Base-by-base conservation (phyloP, 768 basidiomycete species). In the Tylopilus subfusipes region DNA sequence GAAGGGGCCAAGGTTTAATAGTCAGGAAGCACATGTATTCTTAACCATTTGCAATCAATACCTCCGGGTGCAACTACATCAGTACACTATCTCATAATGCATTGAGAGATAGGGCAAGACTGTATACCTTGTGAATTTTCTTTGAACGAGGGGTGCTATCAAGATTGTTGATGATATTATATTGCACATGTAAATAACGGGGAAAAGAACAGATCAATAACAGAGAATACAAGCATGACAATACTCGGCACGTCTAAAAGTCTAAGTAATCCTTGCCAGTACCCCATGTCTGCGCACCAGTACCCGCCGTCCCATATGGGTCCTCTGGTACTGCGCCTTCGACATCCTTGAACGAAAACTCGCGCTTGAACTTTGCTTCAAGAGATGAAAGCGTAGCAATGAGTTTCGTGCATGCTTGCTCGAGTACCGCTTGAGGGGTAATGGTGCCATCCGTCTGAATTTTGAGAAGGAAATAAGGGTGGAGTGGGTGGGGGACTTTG, bases 401-500 rank as follows among this genome's bases (percentile, higher is more conserved):
- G 53, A 98, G 82, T 61, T 85, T 83, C 40, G 79, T 84, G 68
- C 90, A 91, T 0, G 94, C 93, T 53, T 86, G 79, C 65, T 95
- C 90, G 24, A 98, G 82, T 19, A 87, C 84, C 21, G 80, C 82
- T 60, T 91, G 82, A 1, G 96, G 93, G 18, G 94, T 90, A 43
- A 85, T 73, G 2, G 83, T 78, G 22, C 93, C 92, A 71, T 98
- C 93, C 2, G 95, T 98, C 73, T 98, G 97, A 52, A 98, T 83
- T 72, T 97, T 98, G 72, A 99, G 83, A 53, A 91, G 78, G 74
- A 98, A 96, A 69, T 94, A 82, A 9, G 95, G 93, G 59, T 97
- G 92, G 21, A 96, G 83, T 1, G 97, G 96, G 65, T 98, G 97
- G 0, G 96, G 96, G 36, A 94, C 93, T 75, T 95, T 93, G 84